Conservation (phyloP, 1,139 yeast species). For the Sugiyamaella sp. region DNA sequence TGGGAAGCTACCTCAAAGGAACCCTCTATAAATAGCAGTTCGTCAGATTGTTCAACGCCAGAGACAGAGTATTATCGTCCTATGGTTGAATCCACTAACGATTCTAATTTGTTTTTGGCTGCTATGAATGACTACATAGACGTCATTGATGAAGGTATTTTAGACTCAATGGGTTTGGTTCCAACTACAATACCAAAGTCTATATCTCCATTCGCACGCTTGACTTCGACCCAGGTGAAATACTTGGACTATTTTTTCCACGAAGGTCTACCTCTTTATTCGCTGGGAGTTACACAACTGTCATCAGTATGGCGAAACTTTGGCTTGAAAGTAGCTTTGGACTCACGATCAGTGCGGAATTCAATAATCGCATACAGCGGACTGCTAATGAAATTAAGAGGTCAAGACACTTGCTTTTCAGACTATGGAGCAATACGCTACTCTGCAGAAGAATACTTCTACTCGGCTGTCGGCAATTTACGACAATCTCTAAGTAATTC, state of each 20-base stretch:
- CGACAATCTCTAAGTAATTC: constrained; percentile 7
- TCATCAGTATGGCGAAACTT: constrained; percentile 3
- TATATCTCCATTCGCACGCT: neutral
- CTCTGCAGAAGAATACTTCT: constrained; percentile 1
- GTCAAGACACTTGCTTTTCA: neutral
- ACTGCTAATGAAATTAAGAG: constrained; percentile 14
- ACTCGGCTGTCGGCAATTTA: constrained; percentile 10
- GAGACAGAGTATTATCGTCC: neutral
- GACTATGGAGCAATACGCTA: neutral
- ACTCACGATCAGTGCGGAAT: constrained; percentile 8
- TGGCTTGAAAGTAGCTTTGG: constrained; percentile 16
- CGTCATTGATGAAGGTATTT: neutral
- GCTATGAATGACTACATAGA: neutral
- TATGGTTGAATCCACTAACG: neutral
- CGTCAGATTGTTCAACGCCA: neutral
- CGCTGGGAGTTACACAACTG: constrained; percentile 13
- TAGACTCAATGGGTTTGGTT: neutral
- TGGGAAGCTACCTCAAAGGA: too few species aligned
- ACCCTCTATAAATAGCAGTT: too few species aligned
- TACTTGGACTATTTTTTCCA: constrained; percentile 12
- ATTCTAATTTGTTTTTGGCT: neutral
- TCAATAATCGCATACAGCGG: constrained; percentile 16
- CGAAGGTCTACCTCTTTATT: constrained; percentile 9
- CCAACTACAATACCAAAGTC: neutral
- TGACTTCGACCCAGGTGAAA: constrained; percentile 4